phyloP scores from a whole-genome alignment of 2,329 filamentous ascomycete species.

The Penicillium sp. region DNA sequence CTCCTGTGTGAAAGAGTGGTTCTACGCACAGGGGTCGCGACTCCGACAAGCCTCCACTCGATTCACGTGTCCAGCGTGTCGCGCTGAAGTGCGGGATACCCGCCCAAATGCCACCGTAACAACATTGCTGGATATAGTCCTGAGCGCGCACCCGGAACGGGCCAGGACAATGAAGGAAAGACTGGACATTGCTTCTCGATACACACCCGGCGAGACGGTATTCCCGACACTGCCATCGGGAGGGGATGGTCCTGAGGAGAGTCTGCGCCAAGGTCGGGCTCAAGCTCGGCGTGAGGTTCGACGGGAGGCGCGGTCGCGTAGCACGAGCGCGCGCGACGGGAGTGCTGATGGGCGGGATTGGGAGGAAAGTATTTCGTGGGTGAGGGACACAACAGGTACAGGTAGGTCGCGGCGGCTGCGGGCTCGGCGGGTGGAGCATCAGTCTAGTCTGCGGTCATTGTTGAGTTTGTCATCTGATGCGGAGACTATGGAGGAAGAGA shows the following conservation, averaged over 20 bases:
- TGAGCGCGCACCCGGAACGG: conserved; percentile 73
- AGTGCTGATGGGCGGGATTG: conserved; percentile 38
- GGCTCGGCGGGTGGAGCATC: conserved; percentile 71
- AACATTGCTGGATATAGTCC: conserved; percentile 82
- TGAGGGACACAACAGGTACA: too few relatives aligned
- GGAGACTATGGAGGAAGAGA: conserved; percentile 77
- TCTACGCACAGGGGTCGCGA: conserved; percentile 68
- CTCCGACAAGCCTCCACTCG: conserved; percentile 48
- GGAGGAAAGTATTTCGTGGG: conserved; percentile 39
- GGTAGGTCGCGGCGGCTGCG: conserved; percentile 30
- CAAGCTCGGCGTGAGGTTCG: conserved; percentile 29
- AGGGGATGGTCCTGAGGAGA: conserved; percentile 45
- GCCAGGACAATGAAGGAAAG: conserved; percentile 68
- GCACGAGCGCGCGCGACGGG: conserved; percentile 29
- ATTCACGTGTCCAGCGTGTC: conserved; percentile 91
- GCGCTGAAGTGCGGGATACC: conserved; percentile 78
- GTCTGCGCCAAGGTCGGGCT: conserved; percentile 52
- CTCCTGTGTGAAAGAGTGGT: conserved; percentile 94
- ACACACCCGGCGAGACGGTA: conserved; percentile 77
- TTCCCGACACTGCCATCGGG: conserved; percentile 56
- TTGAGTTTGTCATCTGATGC: conserved; percentile 70
- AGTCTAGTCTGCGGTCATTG: conserved; percentile 80
- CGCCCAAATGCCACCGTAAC: conserved; percentile 86
- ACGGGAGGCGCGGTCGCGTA: too few relatives aligned
- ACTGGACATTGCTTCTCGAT: conserved; percentile 68